Conservation (phyloP, 352 stramenopile genomes). For the Globisporangium yorkense region DNA sequence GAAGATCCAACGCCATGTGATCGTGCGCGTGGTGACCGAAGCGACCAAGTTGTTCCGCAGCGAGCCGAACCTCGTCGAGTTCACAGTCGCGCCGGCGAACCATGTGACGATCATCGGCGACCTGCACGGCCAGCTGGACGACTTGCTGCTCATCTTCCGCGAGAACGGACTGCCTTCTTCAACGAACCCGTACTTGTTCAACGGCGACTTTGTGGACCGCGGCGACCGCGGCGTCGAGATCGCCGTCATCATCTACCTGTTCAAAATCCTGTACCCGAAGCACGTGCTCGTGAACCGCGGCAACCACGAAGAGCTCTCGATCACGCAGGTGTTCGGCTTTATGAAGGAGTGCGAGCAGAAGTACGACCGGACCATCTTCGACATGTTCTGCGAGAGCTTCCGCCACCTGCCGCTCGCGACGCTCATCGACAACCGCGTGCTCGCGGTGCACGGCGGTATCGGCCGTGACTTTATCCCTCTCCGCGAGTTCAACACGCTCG, state of each 20-base stretch:
- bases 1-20: conserved; percentile 68
- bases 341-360: conserved; percentile 84
- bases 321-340: conserved; percentile 85
- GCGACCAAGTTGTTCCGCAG: conserved; percentile 42
- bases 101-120: conserved; percentile 82
- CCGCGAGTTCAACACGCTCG: conserved; percentile 54
- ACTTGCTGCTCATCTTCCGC: conserved; percentile 76
- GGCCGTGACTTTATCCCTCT: conserved; percentile 49
- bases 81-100: conserved; percentile 58
- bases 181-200: conserved; percentile 84
- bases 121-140: conserved; percentile 81
- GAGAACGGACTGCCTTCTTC: conserved; percentile 76
- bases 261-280: conserved; percentile 71
- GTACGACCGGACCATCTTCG: conserved; percentile 73
- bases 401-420: conserved; percentile 68
- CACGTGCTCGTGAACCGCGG: conserved; percentile 77
- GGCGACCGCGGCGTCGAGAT: conserved; percentile 79
- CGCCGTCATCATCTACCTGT: conserved; percentile 73
- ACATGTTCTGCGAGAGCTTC: conserved; percentile 82
- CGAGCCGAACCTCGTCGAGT: conserved; percentile 59
- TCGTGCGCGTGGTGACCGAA: conserved; percentile 71
- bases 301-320: conserved; percentile 85
- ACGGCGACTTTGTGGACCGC: conserved; percentile 82
- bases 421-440: conserved; percentile 66
- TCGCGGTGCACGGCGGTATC: conserved; percentile 77